A percentile compares a stretch with the other conserved stretches of the same genome.
These are phyloP conservation scores for Aphanoascus verrucosus DNA, from an alignment of 2,329 filamentous ascomycete species.

Conservation along the genomic window DNA sequence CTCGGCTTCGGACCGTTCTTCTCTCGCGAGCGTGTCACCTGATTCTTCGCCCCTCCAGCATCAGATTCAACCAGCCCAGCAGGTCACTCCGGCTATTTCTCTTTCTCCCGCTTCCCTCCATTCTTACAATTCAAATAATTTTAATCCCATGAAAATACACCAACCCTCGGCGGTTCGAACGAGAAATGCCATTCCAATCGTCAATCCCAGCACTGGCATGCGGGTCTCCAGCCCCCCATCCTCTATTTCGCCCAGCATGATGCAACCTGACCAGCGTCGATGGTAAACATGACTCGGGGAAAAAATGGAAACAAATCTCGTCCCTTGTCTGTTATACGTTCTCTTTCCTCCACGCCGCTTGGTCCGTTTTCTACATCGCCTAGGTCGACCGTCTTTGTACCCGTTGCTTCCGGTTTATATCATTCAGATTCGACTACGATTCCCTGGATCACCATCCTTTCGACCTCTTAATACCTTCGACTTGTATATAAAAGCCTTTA, in stretches of 20 bases:
- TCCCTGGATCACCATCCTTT: constrained; percentile 10
- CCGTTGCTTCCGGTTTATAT: constrained; percentile 10
- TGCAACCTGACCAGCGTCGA: constrained; percentile 42
- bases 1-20: constrained; percentile 81
- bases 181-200: constrained; percentile 93
- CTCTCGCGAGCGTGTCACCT: constrained; percentile 86
- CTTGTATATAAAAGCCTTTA: constrained; percentile 7
- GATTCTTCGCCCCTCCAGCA: constrained; percentile 85
- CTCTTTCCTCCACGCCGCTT: constrained; percentile 9
- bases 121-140: constrained; percentile 53
- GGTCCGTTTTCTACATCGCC: constrained; percentile 11
- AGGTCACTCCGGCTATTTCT: constrained; percentile 60
- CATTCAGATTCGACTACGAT: constrained; percentile 10
- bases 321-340: constrained; percentile 5
- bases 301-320: constrained; percentile 6
- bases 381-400: constrained; percentile 13
- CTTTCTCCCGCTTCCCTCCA: constrained; percentile 53
- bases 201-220: constrained; percentile 87
- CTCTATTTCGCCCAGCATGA: constrained; percentile 54
- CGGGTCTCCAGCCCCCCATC: constrained; percentile 79
- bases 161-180: constrained; percentile 81
- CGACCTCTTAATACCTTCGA: constrained; percentile 8
- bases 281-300: constrained; percentile 28
- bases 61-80: constrained; percentile 59
- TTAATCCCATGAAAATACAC: constrained; percentile 70